These are phyloP conservation scores for Apiospora hydei DNA, from an alignment of 2,329 filamentous ascomycete species.

Conservation along the genomic window DNA sequence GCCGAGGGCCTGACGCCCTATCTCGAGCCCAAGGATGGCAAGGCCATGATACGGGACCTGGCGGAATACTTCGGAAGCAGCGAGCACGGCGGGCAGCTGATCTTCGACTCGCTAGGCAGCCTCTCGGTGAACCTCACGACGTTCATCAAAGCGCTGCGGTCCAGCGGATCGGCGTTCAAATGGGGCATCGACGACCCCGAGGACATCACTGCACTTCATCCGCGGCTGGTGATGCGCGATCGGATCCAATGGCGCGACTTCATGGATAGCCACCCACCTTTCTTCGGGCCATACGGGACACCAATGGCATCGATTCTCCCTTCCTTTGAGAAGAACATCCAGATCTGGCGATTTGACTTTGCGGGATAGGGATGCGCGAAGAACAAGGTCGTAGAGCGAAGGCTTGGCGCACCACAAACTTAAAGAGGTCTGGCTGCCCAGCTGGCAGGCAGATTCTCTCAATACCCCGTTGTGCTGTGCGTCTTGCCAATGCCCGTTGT, in stretches of 20 bases:
- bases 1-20: conserved; percentile 37
- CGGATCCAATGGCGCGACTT: conserved; percentile 25
- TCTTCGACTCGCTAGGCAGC: conserved; percentile 25
- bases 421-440: not conserved
- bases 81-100: conserved; percentile 6
- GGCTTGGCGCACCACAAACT: not conserved
- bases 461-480: not conserved
- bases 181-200: conserved; percentile 25
- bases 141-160: conserved; percentile 21
- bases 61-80: conserved; percentile 23
- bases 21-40: conserved; percentile 33
- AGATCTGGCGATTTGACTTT: conserved; percentile 26
- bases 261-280: conserved; percentile 26
- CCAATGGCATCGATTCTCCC: conserved; percentile 22
- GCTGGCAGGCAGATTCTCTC: not conserved
- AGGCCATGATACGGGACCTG: conserved; percentile 23
- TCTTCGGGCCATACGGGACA: conserved; percentile 26
- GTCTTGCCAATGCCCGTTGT: not conserved
- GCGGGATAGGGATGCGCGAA: not conserved
- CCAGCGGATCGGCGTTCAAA: conserved; percentile 24
- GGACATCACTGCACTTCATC: conserved; percentile 19
- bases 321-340: conserved; percentile 27
- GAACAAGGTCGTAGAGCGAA: not conserved
- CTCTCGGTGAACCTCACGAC: conserved; percentile 23
- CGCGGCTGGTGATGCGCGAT: conserved; percentile 8